Base-by-base conservation (phyloP, 129 eudicot genomes). In the Tagetes erecta region DNA sequence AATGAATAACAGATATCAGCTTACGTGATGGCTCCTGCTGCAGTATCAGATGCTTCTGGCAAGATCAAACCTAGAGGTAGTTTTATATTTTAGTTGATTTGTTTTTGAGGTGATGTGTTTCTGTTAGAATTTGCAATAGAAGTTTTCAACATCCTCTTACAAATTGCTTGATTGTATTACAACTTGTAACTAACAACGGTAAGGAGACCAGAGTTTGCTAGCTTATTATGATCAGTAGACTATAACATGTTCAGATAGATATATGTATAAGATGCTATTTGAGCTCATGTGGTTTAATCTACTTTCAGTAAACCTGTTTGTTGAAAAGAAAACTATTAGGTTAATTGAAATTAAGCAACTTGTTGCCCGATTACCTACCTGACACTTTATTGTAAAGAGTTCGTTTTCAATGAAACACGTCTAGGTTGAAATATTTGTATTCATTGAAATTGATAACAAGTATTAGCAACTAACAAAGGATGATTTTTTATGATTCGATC, bases 11-110 rank as follows among this genome's bases (percentile, higher is more conserved):
- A 79, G 78, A 35, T 80, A 75, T 44, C 57, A 7, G 35, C n/a
- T 53, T 67, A n/a, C 6, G 72, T 68, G 63, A 81, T 81, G 85
- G 78, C 85, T 66, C 78, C 85, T n/a, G 81, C 81, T 64, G 78
- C 81, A 20, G 74, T 71, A 14, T 56, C 68, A n/a, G 71, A 76
- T 69, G 80, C 62, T 70, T 75, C 80, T 11, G 84, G 64, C 44
- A 70, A 72, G 7, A 81, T 81, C 45, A 76, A 81, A 64, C 85
- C 85, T 71, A 76, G 85, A 81, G 85, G 85, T 81, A 70, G 3
- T 44, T 49, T 42, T 41, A 42, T 47, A 51, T 40, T 20, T 30
- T 31, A 36, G 71, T 55, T 50, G 40, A 68, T 41, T 66, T 5
- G n/a, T 66, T 9, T 56, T 51, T 41, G 45, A 51, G 52, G 51